phyloP scores from a whole-genome alignment of 1,284 basidiomycete species.

The Leucoagaricus sp. region DNA sequence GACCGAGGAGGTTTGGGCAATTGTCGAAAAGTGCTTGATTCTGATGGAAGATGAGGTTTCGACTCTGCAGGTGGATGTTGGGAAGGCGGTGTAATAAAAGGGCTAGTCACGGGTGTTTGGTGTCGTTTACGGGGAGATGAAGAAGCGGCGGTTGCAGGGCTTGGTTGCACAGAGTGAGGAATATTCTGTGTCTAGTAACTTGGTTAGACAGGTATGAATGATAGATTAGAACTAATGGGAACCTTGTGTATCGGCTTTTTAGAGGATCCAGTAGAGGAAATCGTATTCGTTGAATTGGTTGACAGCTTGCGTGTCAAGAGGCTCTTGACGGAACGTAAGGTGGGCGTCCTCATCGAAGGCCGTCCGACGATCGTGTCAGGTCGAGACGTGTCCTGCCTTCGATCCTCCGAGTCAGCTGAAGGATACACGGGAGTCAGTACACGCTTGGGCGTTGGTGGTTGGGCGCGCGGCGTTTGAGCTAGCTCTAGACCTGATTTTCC shows the following conservation, averaged over 20 bases:
- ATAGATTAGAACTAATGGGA: background rate
- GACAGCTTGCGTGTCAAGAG: slow-evolving; percentile 16
- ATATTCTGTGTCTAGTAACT: background rate
- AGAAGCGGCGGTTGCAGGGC: background rate
- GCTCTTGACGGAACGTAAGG: slow-evolving; percentile 20
- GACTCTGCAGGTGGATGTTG: background rate
- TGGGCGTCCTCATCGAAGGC: slow-evolving; percentile 9
- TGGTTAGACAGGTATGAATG: background rate
- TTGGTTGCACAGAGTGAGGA: background rate
- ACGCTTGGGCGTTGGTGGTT: too few species aligned
- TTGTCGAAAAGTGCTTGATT: slow-evolving; percentile 25
- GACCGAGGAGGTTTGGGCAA: slow-evolving; percentile 36
- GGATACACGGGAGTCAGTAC: background rate
- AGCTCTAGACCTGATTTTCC: background rate
- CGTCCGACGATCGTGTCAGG: background rate
- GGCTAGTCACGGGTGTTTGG: background rate
- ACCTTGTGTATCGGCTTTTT: background rate
- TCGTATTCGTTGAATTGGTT: background rate
- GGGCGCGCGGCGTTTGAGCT: too few species aligned
- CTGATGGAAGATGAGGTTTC: background rate
- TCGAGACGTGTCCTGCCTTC: slow-evolving; percentile 7
- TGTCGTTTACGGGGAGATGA: background rate
- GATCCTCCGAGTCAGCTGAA: background rate
- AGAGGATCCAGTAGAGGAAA: background rate
- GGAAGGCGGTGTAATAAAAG: background rate